A percentile compares a stretch with the other conserved stretches of the same genome.
Conservation (phyloP, 768 basidiomycete species). For the Coprinopsis cinerea region DNA sequence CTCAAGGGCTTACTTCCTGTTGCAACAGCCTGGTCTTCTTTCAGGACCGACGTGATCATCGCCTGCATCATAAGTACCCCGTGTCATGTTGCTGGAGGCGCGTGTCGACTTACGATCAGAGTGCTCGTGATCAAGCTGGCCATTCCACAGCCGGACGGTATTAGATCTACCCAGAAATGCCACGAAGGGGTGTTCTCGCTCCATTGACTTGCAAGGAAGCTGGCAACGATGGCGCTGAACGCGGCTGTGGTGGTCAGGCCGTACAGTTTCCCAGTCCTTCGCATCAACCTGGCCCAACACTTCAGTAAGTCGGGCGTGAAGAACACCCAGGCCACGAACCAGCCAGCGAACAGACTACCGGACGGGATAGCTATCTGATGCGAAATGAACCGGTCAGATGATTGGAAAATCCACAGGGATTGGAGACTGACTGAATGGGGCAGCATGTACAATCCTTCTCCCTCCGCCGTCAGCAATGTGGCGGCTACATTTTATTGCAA, state of each 20-base stretch:
- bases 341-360: constrained; percentile 87
- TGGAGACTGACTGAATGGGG: constrained; percentile 72
- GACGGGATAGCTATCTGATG: constrained; percentile 68
- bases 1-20: constrained; percentile 69
- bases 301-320: no score
- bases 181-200: constrained; percentile 49
- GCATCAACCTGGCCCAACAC: constrained; percentile 60
- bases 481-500: constrained; percentile 12
- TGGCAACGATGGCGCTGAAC: constrained; percentile 53
- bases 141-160: constrained; percentile 82
- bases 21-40: constrained; percentile 81
- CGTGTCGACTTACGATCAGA: constrained; percentile 55
- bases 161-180: constrained; percentile 72
- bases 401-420: constrained; percentile 9
- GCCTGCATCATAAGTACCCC: constrained; percentile 43
- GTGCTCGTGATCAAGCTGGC: constrained; percentile 82
- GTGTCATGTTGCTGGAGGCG: constrained; percentile 11
- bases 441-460: constrained; percentile 72
- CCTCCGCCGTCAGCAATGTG: constrained; percentile 11
- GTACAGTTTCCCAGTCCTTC: constrained; percentile 82
- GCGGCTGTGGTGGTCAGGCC: constrained; percentile 63
- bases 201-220: constrained; percentile 61
- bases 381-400: constrained; percentile 16
- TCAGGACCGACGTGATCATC: constrained; percentile 76
- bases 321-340: constrained; percentile 36